These are phyloP conservation scores for Sporothrix globosa DNA, from an alignment of 2,329 filamentous ascomycete genomes.

Conservation along the genomic window DNA sequence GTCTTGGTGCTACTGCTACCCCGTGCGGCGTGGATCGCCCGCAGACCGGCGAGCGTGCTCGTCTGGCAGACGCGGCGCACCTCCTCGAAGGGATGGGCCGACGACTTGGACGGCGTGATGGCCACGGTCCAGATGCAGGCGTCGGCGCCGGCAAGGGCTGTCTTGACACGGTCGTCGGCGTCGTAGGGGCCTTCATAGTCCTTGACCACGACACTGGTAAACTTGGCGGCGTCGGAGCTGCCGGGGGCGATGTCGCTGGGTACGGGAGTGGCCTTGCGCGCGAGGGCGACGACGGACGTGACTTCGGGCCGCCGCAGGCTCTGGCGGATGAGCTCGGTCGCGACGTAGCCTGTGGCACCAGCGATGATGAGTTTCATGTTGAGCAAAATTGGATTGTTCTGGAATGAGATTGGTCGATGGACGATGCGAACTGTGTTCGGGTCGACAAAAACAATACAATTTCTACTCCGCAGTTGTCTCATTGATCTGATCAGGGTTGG, in stretches of 20 bases:
- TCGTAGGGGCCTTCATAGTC: conserved; percentile 48
- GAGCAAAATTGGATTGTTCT: background rate
- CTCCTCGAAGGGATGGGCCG: conserved; percentile 43
- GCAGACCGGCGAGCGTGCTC: conserved; percentile 41
- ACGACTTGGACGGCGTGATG: conserved; percentile 47
- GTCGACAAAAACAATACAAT: too few species aligned
- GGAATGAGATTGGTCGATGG: too few species aligned
- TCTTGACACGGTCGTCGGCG: conserved; percentile 44
- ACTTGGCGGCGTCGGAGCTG: conserved; percentile 43
- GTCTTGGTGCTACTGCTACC: conserved; percentile 32
- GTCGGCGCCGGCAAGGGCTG: conserved; percentile 47
- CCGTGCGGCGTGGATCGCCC: conserved; percentile 36
- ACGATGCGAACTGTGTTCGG: too few species aligned
- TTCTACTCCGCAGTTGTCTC: too few species aligned
- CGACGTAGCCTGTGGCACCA: conserved; percentile 51
- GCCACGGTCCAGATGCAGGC: conserved; percentile 53
- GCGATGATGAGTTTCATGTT: conserved; percentile 52
- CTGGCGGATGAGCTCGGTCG: conserved; percentile 50
- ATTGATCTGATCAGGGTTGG: too few species aligned
- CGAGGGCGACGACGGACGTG: conserved; percentile 49
- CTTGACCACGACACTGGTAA: conserved; percentile 46
- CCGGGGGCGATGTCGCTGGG: conserved; percentile 37
- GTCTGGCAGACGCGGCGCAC: conserved; percentile 49
- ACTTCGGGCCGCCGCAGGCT: conserved; percentile 45
- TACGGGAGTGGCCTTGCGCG: conserved; percentile 44